Base-by-base conservation (phyloP, 1,284 basidiomycete species). In the Athelia psychrophila region DNA sequence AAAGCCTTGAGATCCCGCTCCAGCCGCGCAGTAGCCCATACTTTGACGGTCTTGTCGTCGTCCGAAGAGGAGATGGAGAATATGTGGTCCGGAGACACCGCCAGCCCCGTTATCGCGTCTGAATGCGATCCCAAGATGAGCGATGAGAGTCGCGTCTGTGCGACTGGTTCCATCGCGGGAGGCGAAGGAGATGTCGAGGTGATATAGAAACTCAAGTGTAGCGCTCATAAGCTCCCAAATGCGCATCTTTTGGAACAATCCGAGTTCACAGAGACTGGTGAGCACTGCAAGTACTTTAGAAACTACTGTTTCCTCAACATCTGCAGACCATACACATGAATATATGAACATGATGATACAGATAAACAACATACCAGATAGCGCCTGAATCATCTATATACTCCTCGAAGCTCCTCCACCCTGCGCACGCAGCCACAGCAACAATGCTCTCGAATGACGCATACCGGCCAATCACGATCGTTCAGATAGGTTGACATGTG, bases 401-500 rank as follows among this genome's bases (percentile, higher is more conserved):
- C 58, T 93, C 90, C 60, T 94, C 92, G 58, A 93, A 64, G 62
- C 91, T 94, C 51, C 86, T 74, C 90, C 87, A n/a, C 0, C 94
- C 94, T 3, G 94, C 92, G 70, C 93, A 95, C 0, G 90, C 91
- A 6, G 94, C 96, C 2, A 99, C 93, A 54, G 93, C 93, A 35
- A 35, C 10, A n/a, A n/a, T n/a, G n/a, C n/a, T n/a, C n/a, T n/a
- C n/a, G n/a, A n/a, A n/a, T n/a, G n/a, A n/a, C n/a, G n/a, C n/a
- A n/a, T 35, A 35, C 1, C 97, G 90, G 71, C 95, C 96, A 98
- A 64, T 97, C 93, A 10, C 91, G 77, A 62, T 98, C 95, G 64
- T 99, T 99, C 58, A 99, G 79, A 64, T 98, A 99, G 0, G 97
- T 99, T 66, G 98, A 95, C 87, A 99, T 96, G 67, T 99, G 95